Evolutionary conservation across 495 filamentous ascomycete genomes (phyloP).

Genomic region (Lentithecium fluviatile): DNA sequence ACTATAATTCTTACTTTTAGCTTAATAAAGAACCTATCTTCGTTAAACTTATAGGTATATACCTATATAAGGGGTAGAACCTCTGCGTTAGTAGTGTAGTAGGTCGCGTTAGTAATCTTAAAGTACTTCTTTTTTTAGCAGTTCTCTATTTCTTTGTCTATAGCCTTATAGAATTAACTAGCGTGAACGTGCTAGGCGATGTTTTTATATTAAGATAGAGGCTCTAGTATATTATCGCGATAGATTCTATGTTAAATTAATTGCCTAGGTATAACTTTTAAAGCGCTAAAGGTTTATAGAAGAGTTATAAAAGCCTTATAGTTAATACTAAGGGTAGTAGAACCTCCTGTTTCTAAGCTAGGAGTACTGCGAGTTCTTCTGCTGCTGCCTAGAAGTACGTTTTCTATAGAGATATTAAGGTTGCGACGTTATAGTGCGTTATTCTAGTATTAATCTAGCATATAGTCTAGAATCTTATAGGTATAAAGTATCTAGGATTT

Average conservation of each 20-base stretch:
- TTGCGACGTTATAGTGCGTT: not conserved
- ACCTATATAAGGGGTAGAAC: conserved; percentile 30
- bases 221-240: not conserved
- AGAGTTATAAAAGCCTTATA: not conserved
- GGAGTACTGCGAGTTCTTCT: not conserved
- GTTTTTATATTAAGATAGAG: not conserved
- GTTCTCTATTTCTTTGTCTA: not conserved
- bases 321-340: too few species aligned
- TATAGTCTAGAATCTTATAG: not conserved
- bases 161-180: conserved; percentile 4
- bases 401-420: not conserved
- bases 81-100: not conserved
- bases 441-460: not conserved
- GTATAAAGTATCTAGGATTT: too few species aligned
- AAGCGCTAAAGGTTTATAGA: not conserved
- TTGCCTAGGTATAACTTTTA: too few species aligned
- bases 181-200: not conserved
- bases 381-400: not conserved
- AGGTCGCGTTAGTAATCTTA: not conserved
- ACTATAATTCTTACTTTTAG: conserved; percentile 20
- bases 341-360: too few species aligned
- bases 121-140: conserved; percentile 1
- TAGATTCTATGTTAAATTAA: too few species aligned
- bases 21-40: conserved; percentile 19
- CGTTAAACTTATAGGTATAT: conserved; percentile 29